Percentiles rank a stretch among this genome's conserved stretches.
phyloP scores from a whole-genome alignment of 108 stramenopile genomes.

The Cyclotella sp. region DNA sequence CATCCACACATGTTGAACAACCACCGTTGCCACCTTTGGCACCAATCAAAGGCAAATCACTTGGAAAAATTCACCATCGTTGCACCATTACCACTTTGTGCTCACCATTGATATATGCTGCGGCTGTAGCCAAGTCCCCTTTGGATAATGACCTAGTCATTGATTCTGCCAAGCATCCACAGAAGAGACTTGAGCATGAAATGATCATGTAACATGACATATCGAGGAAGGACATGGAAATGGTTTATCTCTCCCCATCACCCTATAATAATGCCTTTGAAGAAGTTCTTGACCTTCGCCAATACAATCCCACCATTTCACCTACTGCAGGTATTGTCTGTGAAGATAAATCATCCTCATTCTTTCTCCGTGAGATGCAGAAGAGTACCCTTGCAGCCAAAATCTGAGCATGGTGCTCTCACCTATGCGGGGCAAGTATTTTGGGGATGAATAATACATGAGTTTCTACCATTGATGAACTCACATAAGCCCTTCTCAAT shows the following conservation, averaged over 20 bases:
- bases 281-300: neutral
- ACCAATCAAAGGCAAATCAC: no score
- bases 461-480: neutral
- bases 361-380: neutral
- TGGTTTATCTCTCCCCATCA: no score
- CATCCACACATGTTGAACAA: neutral
- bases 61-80: no score
- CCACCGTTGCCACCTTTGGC: slow-evolving; percentile 1
- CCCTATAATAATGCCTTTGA: neutral
- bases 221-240: neutral
- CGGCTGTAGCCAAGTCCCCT: no score
- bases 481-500: neutral
- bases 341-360: neutral
- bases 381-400: neutral
- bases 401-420: neutral
- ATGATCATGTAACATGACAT: neutral
- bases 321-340: neutral
- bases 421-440: neutral
- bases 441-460: neutral
- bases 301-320: no score
- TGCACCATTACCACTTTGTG: no score
- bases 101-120: no score
- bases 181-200: neutral
- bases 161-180: neutral
- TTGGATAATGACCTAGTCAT: neutral